Conservation (phyloP, 495 filamentous ascomycete genomes). For the Aspergillus mulundensis region DNA sequence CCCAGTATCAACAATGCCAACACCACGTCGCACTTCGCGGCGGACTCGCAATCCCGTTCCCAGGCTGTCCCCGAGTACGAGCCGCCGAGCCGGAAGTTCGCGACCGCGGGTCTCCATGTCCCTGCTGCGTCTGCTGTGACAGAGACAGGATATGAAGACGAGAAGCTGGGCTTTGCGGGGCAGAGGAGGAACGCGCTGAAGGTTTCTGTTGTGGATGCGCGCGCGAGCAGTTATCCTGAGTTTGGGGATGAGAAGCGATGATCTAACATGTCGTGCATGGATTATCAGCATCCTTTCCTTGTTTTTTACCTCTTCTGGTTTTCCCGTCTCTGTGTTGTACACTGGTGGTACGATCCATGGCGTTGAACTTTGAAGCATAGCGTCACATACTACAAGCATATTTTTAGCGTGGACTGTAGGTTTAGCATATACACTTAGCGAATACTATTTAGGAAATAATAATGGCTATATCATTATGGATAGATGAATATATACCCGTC, state of each 20-base stretch:
- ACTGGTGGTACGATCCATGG: background rate
- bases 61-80: conserved; percentile 29
- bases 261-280: background rate
- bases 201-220: conserved; percentile 21
- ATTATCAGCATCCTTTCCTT: background rate
- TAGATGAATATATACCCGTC: background rate
- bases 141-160: conserved; percentile 25
- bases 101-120: background rate
- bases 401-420: too few species aligned
- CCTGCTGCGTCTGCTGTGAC: background rate
- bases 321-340: background rate
- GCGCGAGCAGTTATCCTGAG: conserved; percentile 39
- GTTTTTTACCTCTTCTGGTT: background rate
- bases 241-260: conserved; percentile 34
- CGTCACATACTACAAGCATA: background rate
- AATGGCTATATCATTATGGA: background rate
- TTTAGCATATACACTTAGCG: background rate
- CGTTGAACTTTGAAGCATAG: background rate
- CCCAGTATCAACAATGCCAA: conserved; percentile 18
- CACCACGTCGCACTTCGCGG: background rate
- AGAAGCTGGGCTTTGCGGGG: conserved; percentile 47
- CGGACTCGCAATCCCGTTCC: background rate
- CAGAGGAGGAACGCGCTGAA: conserved; percentile 35
- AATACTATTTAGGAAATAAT: background rate
- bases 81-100: conserved; percentile 4